Conservation (phyloP, 768 basidiomycete genomes). For the Lyophyllum semitale region DNA sequence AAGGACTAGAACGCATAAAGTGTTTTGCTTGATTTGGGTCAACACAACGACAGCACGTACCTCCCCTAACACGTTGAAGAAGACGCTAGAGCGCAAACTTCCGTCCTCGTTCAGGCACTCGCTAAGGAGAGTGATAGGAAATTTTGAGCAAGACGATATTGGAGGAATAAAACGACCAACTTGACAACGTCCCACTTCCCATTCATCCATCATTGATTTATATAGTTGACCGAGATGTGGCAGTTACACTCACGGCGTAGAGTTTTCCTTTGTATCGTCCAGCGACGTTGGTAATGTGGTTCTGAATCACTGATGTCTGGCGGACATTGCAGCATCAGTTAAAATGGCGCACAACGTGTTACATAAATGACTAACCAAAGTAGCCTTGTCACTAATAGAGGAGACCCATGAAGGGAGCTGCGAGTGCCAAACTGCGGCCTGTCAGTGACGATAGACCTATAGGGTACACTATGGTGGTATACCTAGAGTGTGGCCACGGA, state of each 20-base stretch:
- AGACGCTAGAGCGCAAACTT: conserved; percentile 45
- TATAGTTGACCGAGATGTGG: not conserved
- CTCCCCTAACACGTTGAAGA: conserved; percentile 50
- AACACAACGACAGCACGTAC: conserved; percentile 13
- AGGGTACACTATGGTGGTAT: not conserved
- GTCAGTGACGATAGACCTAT: not conserved
- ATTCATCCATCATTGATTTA: not conserved
- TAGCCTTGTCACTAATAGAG: conserved; percentile 35
- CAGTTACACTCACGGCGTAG: conserved; percentile 29
- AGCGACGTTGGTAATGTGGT: conserved; percentile 47
- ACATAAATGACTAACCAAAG: conserved; percentile 29
- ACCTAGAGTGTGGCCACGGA: conserved; percentile 45
- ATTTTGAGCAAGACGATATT: not conserved
- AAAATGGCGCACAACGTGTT: not conserved
- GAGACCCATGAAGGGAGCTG: conserved; percentile 48
- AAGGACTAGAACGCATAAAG: conserved; percentile 33
- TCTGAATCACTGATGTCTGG: conserved; percentile 46
- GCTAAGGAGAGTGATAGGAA: conserved; percentile 19
- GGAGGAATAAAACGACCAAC: conserved; percentile 22
- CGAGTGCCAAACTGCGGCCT: conserved; percentile 25
- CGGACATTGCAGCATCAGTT: not conserved
- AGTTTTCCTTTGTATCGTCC: conserved; percentile 49
- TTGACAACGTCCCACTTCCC: conserved; percentile 46
- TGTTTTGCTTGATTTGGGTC: not conserved
- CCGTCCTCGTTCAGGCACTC: conserved; percentile 58